Conservation (phyloP, 2,329 filamentous ascomycete genomes). For the Colletotrichum orbiculare region DNA sequence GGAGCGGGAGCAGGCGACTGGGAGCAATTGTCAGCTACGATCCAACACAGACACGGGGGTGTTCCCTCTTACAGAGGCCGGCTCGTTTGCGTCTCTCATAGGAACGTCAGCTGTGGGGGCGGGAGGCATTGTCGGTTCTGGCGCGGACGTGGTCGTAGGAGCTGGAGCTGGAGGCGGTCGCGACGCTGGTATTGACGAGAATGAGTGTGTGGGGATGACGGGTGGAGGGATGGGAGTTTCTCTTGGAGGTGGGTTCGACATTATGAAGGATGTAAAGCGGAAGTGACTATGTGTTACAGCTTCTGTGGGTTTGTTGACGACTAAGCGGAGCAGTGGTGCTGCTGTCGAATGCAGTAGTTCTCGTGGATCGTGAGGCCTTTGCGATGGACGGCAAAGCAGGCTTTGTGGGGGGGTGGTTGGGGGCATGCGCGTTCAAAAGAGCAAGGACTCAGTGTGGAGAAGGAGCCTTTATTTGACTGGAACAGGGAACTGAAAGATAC, state of each 20-base stretch:
- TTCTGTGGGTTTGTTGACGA: neutral
- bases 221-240: slow-evolving; percentile 10
- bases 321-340: slow-evolving; percentile 1
- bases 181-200: slow-evolving; percentile 38
- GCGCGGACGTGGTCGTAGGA: neutral
- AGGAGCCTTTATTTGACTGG: neutral
- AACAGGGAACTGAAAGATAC: neutral
- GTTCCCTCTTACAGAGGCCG: slow-evolving; percentile 50
- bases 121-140: slow-evolving; percentile 12
- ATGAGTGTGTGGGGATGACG: slow-evolving; percentile 28
- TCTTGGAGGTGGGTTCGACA: slow-evolving; percentile 27
- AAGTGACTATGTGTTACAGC: no score
- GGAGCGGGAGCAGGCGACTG: slow-evolving; percentile 53
- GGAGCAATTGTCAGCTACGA: slow-evolving; percentile 29
- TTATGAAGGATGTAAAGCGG: slow-evolving; percentile 11
- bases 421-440: neutral
- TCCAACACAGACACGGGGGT: no score
- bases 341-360: slow-evolving; percentile 10
- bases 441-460: neutral
- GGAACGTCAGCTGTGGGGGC: slow-evolving; percentile 46
- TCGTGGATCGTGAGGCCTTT: slow-evolving; percentile 11
- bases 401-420: neutral
- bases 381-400: neutral
- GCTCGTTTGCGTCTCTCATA: slow-evolving; percentile 58
- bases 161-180: slow-evolving; percentile 14